A percentile compares a stretch with the other conserved stretches of the same genome.
phyloP scores from a whole-genome alignment of 495 filamentous ascomycete genomes.

The Trichocladium antarcticum region DNA sequence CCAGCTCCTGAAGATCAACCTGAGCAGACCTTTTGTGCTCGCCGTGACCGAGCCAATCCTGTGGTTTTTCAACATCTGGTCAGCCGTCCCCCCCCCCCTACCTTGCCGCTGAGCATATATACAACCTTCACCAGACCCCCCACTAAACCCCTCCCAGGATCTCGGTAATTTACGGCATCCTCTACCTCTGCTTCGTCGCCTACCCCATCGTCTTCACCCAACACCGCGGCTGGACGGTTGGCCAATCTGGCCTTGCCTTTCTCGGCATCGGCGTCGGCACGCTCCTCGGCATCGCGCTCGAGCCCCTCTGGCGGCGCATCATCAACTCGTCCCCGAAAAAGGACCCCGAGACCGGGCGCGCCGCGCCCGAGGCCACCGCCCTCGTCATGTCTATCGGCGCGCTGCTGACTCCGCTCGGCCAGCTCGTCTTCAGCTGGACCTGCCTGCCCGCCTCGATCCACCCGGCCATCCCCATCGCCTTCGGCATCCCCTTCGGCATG shows the following conservation, averaged over 20 bases:
- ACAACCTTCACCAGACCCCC: background rate
- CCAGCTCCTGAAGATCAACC: conserved; percentile 51
- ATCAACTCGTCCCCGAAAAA: conserved; percentile 53
- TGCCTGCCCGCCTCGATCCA: conserved; percentile 59
- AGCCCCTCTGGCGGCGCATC: conserved; percentile 60
- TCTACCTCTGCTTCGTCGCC: conserved; percentile 82
- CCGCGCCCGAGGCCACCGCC: conserved; percentile 64
- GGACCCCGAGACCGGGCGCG: conserved; percentile 53
- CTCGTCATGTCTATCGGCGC: conserved; percentile 59
- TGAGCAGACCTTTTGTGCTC: conserved; percentile 68
- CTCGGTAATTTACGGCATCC: conserved; percentile 51
- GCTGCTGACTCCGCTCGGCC: conserved; percentile 55
- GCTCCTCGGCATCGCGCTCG: conserved; percentile 51
- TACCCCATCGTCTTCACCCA: conserved; percentile 68
- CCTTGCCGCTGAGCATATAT: too few relatives aligned
- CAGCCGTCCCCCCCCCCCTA: background rate
- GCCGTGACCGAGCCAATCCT: conserved; percentile 74
- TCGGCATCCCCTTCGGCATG: conserved; percentile 67
- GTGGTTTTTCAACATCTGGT: conserved; percentile 67
- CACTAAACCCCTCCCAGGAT: conserved; percentile 25
- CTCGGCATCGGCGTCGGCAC: conserved; percentile 68
- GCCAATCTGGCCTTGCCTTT: conserved; percentile 66
- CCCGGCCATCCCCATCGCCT: conserved; percentile 62
- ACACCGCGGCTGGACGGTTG: conserved; percentile 62
- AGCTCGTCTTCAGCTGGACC: conserved; percentile 76